These are phyloP conservation scores for Cyberlindnera mrakii DNA, from an alignment of 805 yeast genomes.

Conservation along the genomic window DNA sequence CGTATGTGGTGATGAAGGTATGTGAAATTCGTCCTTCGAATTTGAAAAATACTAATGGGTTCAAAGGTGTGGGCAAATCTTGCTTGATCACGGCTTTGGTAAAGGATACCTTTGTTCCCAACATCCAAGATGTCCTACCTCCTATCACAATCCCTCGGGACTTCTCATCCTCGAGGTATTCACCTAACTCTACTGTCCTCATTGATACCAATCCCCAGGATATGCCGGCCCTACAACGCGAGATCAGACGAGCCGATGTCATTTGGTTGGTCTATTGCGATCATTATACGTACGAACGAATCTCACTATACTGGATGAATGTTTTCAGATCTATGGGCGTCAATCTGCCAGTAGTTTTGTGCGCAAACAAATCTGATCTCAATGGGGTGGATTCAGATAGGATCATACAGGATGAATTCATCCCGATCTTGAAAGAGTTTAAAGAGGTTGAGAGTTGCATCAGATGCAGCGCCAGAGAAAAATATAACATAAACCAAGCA, in stretches of 20 bases:
- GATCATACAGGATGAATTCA: slow-evolving; percentile 67
- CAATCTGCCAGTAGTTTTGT: slow-evolving; percentile 85
- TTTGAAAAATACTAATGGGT: slow-evolving; percentile 1
- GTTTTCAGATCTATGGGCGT: slow-evolving; percentile 89
- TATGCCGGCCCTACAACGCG: slow-evolving; percentile 52
- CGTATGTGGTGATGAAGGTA: slow-evolving; percentile 88
- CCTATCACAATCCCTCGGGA: slow-evolving; percentile 79
- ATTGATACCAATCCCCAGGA: slow-evolving; percentile 79
- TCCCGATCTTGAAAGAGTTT: slow-evolving; percentile 81
- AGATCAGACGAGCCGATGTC: slow-evolving; percentile 80
- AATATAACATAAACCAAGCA: slow-evolving; percentile 82
- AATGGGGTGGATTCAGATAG: slow-evolving; percentile 38
- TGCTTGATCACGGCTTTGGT: slow-evolving; percentile 73
- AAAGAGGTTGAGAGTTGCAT: slow-evolving; percentile 93
- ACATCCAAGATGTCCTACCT: slow-evolving; percentile 73
- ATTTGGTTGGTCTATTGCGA: slow-evolving; percentile 93
- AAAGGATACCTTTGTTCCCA: slow-evolving; percentile 75
- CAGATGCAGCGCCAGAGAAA: slow-evolving; percentile 79
- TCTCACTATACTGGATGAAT: slow-evolving; percentile 92
- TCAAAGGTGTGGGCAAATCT: slow-evolving; percentile 64
- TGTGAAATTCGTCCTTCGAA: slow-evolving; percentile 10
- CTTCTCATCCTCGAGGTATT: slow-evolving; percentile 50
- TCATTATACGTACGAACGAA: slow-evolving; percentile 89
- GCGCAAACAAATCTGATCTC: slow-evolving; percentile 74
- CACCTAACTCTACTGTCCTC: slow-evolving; percentile 61